phyloP scores from a whole-genome alignment of 78 protist species.

The Diacronema lutheri region DNA sequence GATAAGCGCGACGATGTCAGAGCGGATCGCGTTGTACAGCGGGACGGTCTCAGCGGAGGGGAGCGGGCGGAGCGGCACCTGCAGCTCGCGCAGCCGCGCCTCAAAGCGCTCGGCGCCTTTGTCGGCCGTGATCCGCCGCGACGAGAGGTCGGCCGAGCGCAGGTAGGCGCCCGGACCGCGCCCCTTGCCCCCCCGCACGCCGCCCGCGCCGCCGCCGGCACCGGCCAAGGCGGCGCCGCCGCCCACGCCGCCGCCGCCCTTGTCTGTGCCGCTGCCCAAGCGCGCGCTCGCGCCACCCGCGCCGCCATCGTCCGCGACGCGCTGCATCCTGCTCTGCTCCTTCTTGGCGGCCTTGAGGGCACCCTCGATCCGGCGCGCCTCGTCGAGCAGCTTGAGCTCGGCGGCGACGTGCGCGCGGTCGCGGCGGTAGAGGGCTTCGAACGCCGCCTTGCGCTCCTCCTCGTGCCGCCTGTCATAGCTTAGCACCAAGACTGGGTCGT shows the following conservation, averaged over 20 bases:
- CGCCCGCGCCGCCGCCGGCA: too few relatives aligned
- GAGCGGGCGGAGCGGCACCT: not conserved
- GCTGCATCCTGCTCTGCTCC: too few relatives aligned
- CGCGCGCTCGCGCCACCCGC: too few relatives aligned
- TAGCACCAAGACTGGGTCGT: not conserved
- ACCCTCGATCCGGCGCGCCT: too few relatives aligned
- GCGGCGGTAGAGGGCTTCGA: not conserved
- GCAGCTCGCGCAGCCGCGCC: not conserved
- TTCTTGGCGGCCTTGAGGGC: too few relatives aligned
- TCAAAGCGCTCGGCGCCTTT: not conserved
- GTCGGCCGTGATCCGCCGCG: not conserved
- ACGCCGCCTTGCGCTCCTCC: not conserved
- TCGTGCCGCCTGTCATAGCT: not conserved
- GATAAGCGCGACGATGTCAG: not conserved
- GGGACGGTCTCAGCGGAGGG: not conserved
- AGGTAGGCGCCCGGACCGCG: not conserved
- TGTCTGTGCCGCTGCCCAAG: too few relatives aligned
- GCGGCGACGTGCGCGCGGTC: not conserved
- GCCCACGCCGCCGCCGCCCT: too few relatives aligned
- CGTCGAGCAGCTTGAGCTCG: not conserved
- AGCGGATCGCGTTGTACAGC: slow-evolving; percentile 2
- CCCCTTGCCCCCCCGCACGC: too few relatives aligned
- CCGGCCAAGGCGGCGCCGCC: too few relatives aligned
- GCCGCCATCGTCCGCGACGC: too few relatives aligned
- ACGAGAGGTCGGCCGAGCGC: not conserved